Evolutionary conservation across 2,329 filamentous ascomycete genomes (phyloP), one percentile per base, ranked within the genome.

Genomic region (Torrubiella hemipterigena): DNA sequence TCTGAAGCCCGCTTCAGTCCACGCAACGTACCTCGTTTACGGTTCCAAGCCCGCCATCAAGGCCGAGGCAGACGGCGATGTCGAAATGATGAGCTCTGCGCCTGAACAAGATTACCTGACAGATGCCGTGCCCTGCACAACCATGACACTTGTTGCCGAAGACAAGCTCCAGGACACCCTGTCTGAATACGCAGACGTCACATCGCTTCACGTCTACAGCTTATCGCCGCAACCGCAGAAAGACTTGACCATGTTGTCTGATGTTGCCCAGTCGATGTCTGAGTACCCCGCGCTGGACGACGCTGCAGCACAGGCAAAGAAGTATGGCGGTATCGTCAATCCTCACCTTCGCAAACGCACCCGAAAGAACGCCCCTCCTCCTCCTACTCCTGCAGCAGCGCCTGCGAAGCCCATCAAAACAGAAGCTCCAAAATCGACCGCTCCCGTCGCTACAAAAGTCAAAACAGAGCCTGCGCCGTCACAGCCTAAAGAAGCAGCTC

Each of bases 1-100:
- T 33, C 83, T 80, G 53, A 80, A 76, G 38, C 67, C 81, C 0
- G 70, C 74, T 15, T 78, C 75, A 17, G 65, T 95, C n/a, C 74
- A 93, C 58, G 91, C 89, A 27, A 95, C 86, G n/a, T 98, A 95
- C 56, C 63, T 95, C 29, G 51, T 98, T 27, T 81, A 77, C 30
- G 91, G 89, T 23, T 70, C 63, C 15, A 80, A 73, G 46, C 64
- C 56, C 32, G 46, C 47, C 6, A 48, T 50, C 13, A 52, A 56
- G 11, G 42, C 38, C 2, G 46, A 55, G 16, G 58, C 65, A 21
- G 67, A 79, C 43, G 71, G 62, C n/a, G 78, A 81, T 31, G 72
- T 85, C 35, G 74, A 78, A 27, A 79, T 83, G 58, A 69, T 65
- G 29, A 78, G 76, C 54, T 81, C 80, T 6, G 65, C 73, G 48